A percentile compares a stretch with the other conserved stretches of the same genome.
phyloP scores from a whole-genome alignment of 441 rosid species.

The Capsella rubella region DNA sequence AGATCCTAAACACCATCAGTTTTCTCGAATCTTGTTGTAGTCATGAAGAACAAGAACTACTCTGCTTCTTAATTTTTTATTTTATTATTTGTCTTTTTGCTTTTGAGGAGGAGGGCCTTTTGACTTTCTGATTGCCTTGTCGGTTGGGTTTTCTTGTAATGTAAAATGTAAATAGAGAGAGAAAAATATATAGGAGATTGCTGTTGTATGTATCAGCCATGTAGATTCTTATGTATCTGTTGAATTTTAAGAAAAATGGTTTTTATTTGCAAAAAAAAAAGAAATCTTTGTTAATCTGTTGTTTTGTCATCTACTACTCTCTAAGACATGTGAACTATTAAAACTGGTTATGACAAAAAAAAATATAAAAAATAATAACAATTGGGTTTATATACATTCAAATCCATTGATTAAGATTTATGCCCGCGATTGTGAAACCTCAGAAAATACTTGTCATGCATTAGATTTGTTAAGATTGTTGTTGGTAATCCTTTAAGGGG shows the following conservation, averaged over 20 bases:
- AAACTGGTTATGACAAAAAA: not conserved
- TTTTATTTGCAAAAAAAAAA: conserved; percentile 18
- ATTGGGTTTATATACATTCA: no score
- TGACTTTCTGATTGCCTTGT: conserved; percentile 44
- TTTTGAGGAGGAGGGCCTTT: conserved; percentile 29
- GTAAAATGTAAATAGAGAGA: conserved; percentile 38
- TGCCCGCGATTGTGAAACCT: conserved; percentile 26
- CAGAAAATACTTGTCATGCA: not conserved
- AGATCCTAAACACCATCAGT: conserved; percentile 51
- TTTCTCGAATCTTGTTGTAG: conserved; percentile 67
- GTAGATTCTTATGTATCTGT: conserved; percentile 27
- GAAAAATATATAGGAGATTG: conserved; percentile 3
- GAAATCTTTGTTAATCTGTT: conserved; percentile 31
- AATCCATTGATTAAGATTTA: not conserved
- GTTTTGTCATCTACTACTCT: conserved; percentile 27
- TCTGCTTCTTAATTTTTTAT: conserved; percentile 13
- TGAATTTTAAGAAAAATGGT: conserved; percentile 7
- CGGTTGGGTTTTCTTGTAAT: conserved; percentile 29
- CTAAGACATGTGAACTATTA: conserved; percentile 24
- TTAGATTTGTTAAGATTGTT: conserved; percentile 20
- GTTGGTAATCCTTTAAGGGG: conserved; percentile 21
- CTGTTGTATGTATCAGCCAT: conserved; percentile 29
- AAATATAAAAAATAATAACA: no score
- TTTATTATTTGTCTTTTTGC: conserved; percentile 23
- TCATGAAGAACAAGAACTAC: not conserved